A percentile compares a stretch with the other conserved stretches of the same genome.
These are phyloP conservation scores for Diplodia corticola DNA, from an alignment of 2,329 filamentous ascomycete species.

Conservation along the genomic window DNA sequence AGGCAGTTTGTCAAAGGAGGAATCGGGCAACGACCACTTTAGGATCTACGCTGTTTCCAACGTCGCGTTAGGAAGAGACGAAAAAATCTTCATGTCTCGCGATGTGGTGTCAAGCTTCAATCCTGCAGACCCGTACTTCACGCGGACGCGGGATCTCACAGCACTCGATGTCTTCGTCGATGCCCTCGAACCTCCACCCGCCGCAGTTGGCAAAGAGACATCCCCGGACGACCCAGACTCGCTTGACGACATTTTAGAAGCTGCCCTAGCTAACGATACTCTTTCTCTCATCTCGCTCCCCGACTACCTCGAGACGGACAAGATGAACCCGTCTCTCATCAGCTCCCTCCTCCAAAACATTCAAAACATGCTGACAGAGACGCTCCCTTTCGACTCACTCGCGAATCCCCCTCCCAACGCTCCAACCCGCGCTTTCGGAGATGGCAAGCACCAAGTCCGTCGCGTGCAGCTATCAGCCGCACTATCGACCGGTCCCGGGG, in stretches of 20 bases:
- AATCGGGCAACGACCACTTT: constrained; percentile 51
- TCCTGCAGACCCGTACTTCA: constrained; percentile 81
- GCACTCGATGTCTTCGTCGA: constrained; percentile 74
- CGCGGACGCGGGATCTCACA: constrained; percentile 69
- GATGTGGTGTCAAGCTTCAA: constrained; percentile 68
- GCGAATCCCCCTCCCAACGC: constrained; percentile 22
- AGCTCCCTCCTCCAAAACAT: constrained; percentile 39
- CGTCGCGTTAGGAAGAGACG: constrained; percentile 79
- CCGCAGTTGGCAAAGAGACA: constrained; percentile 6
- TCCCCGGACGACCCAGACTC: not conserved
- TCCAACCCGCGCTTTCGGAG: constrained; percentile 24
- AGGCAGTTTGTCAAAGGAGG: constrained; percentile 24
- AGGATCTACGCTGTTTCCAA: constrained; percentile 79
- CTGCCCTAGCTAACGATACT: constrained; percentile 24
- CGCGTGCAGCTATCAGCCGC: constrained; percentile 43
- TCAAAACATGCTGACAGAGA: constrained; percentile 36
- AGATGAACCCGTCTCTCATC: constrained; percentile 33
- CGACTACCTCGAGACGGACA: constrained; percentile 31
- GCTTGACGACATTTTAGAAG: not conserved
- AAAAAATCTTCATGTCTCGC: constrained; percentile 77
- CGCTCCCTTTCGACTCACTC: constrained; percentile 22
- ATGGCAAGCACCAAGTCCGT: constrained; percentile 33
- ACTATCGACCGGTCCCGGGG: constrained; percentile 61
- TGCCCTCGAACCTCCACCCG: constrained; percentile 33
- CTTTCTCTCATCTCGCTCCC: constrained; percentile 25